Conservation (phyloP, 192 early-diverging fungal species). For the Coemansia sp. region DNA sequence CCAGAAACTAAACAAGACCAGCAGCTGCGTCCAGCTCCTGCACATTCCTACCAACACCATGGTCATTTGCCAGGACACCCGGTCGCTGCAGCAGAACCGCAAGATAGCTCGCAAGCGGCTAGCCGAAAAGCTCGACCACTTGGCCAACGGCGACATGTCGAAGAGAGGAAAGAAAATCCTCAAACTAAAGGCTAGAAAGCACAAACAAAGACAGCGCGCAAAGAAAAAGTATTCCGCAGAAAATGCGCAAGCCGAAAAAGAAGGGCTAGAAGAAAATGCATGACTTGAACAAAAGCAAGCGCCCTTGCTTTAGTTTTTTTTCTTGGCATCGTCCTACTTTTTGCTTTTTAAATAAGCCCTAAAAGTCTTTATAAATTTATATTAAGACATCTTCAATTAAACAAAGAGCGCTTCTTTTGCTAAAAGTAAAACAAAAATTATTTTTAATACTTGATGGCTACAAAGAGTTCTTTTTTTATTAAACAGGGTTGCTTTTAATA, state of each 20-base stretch:
- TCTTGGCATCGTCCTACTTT: too few species aligned
- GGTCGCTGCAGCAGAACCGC: conserved; percentile 70
- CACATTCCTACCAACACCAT: conserved; percentile 69
- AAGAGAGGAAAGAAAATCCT: conserved; percentile 61
- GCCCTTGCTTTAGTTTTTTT: too few species aligned
- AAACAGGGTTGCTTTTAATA: too few species aligned
- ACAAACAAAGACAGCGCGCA: conserved; percentile 54
- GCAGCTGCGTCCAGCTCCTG: conserved; percentile 67
- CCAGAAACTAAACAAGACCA: conserved; percentile 77
- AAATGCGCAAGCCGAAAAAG: neutral
- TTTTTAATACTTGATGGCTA: too few species aligned
- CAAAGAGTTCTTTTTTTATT: too few species aligned
- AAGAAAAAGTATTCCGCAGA: conserved; percentile 56
- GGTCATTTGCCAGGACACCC: conserved; percentile 66
- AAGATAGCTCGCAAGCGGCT: conserved; percentile 66
- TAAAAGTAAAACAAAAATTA: too few species aligned
- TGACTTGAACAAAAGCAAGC: too few species aligned
- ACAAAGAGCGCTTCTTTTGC: too few species aligned
- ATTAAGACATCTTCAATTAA: too few species aligned
- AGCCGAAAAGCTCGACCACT: conserved; percentile 64
- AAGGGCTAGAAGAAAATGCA: neutral
- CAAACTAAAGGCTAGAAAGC: conserved; percentile 60
- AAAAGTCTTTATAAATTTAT: too few species aligned
- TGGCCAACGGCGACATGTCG: conserved; percentile 60
- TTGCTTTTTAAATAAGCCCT: too few species aligned